Percentiles rank a stretch among this genome's conserved stretches.
Evolutionary conservation across 495 filamentous ascomycete species (phyloP).

Genomic region (Talaromyces wortmannii): DNA sequence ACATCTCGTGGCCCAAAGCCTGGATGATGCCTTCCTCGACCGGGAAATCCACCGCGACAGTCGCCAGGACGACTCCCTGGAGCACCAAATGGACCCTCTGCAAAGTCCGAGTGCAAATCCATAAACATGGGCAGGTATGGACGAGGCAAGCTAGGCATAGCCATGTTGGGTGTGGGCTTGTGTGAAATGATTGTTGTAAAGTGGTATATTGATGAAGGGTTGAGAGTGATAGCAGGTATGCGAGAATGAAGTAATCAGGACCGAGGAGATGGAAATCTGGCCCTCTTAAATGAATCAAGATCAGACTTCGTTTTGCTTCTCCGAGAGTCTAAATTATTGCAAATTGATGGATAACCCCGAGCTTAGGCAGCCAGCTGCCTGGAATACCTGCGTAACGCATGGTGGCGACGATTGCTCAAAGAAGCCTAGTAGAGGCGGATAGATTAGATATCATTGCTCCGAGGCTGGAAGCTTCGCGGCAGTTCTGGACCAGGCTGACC

Average conservation of each 20-base stretch:
- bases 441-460: not conserved
- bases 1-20: not conserved
- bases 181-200: no score
- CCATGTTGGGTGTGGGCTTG: no score
- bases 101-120: no score
- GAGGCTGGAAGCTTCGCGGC: not conserved
- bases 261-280: no score
- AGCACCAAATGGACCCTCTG: not conserved
- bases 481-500: not conserved
- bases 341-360: not conserved
- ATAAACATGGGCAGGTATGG: no score
- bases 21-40: not conserved
- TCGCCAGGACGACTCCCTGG: not conserved
- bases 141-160: no score
- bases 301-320: no score
- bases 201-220: no score
- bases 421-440: not conserved
- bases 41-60: not conserved
- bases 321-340: no score
- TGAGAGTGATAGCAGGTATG: no score
- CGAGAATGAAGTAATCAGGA: no score
- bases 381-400: not conserved
- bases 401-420: not conserved
- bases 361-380: not conserved
- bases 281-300: no score